Conservation (phyloP, 2,329 filamentous ascomycete genomes). For the Colletotrichum sp. region DNA sequence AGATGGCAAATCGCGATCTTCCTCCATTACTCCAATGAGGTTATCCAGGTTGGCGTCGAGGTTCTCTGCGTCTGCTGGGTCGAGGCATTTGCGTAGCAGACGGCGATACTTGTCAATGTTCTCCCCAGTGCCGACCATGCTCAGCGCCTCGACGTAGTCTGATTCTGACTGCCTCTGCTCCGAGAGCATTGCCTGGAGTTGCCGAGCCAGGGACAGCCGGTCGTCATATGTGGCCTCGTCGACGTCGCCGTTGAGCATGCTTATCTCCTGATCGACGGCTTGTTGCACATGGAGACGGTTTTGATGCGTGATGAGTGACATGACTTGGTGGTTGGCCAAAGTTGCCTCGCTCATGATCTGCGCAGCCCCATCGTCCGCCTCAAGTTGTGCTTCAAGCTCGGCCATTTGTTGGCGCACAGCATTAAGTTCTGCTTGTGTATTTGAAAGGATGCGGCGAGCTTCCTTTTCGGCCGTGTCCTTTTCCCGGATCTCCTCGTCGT, state of each 20-base stretch:
- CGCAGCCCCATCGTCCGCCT: conserved; percentile 58
- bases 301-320: conserved; percentile 56
- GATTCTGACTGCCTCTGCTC: conserved; percentile 68
- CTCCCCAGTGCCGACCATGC: conserved; percentile 73
- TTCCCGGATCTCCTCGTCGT: conserved; percentile 77
- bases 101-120: conserved; percentile 76
- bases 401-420: conserved; percentile 63
- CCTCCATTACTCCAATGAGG: conserved; percentile 68
- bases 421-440: conserved; percentile 71
- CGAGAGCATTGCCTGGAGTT: conserved; percentile 60
- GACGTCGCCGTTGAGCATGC: conserved; percentile 50
- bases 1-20: conserved; percentile 56
- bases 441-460: conserved; percentile 68
- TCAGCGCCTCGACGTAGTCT: conserved; percentile 73
- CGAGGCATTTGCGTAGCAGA: conserved; percentile 71
- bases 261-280: conserved; percentile 56
- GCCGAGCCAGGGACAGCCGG: conserved; percentile 61
- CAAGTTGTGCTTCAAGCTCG: conserved; percentile 60
- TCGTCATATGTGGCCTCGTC: conserved; percentile 56
- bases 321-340: conserved; percentile 50
- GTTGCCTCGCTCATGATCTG: conserved; percentile 58
- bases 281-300: conserved; percentile 58
- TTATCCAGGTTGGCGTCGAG: conserved; percentile 69
- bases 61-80: conserved; percentile 69
- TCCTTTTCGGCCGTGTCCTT: conserved; percentile 74